Evolutionary conservation across 2,329 filamentous ascomycete genomes (phyloP), one percentile per base, ranked within the genome.

Genomic region (Colletotrichum sp.): DNA sequence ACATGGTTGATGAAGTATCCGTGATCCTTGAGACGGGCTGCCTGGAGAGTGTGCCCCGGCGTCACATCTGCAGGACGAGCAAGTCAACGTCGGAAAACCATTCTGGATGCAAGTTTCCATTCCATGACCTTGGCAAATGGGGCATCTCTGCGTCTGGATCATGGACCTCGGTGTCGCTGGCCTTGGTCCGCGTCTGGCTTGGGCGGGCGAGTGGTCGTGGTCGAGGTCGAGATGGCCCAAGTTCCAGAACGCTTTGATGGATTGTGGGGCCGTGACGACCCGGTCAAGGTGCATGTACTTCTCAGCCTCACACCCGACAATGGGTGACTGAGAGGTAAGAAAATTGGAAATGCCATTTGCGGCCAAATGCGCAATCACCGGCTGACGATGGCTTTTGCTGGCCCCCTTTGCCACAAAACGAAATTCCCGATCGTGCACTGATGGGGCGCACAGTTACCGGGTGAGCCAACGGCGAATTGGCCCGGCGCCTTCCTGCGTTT

Each of bases 181-280:
- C 32, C n/a, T 67, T 38, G 57, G 43, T 70, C 57, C 24, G 24
- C 13, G 38, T 67, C 30, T 55, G 38, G 52, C 61, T 72, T 67
- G 18, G 58, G 43, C 43, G 43, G 43, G 43, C 43, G 43, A 24
- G 43, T 52, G 43, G n/a, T 48, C 43, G n/a, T 48, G 43, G 36
- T 60, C 9, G 10, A 66, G 21, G 36, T 60, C 9, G 15, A 76
- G 21, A 66, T 68, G 73, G 70, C 58, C 74, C 70, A 57, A 38
- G 74, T 73, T 74, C 74, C 64, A 76, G 70, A 69, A 76, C 58
- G 57, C 74, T 76, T 65, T 65, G 65, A 74, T 72, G 58, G 43
- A 69, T 61, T 65, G 74, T 74, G 74, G 74, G 58, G 74, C 58
- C 60, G 48, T 61, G 48, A 65, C 34, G 64, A 30, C 55, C 70